phyloP scores from a whole-genome alignment of 1,284 basidiomycete species.

The Xerocomus amazonicus region DNA sequence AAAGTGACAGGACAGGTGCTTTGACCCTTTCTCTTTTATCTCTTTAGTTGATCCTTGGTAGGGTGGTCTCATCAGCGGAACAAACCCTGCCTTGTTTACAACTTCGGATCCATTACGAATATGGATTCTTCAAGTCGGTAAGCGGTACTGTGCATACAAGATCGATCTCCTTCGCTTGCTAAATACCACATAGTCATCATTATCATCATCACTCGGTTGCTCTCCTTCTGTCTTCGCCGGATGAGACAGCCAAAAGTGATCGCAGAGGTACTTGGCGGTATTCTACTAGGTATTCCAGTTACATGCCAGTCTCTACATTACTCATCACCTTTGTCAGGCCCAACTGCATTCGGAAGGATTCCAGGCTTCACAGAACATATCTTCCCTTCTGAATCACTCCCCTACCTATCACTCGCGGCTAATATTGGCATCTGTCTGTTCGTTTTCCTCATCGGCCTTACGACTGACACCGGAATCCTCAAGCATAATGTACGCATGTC shows the following conservation, averaged over 20 bases:
- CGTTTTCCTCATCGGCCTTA: slow-evolving; percentile 86
- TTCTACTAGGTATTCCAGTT: slow-evolving; percentile 47
- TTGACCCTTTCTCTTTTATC: not conserved
- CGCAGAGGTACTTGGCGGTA: slow-evolving; percentile 73
- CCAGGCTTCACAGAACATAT: slow-evolving; percentile 45
- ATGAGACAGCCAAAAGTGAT: slow-evolving; percentile 71
- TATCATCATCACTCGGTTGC: slow-evolving; percentile 59
- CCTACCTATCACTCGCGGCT: slow-evolving; percentile 77
- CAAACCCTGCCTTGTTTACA: slow-evolving; percentile 53
- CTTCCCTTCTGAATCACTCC: slow-evolving; percentile 70
- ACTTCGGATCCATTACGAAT: slow-evolving; percentile 58
- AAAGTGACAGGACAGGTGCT: slow-evolving; percentile 20
- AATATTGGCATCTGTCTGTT: slow-evolving; percentile 89
- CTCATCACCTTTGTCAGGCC: slow-evolving; percentile 36
- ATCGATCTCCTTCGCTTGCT: not conserved
- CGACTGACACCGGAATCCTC: slow-evolving; percentile 79
- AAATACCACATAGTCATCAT: slow-evolving; percentile 45
- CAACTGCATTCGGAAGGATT: slow-evolving; percentile 49
- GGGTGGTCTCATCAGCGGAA: slow-evolving; percentile 50
- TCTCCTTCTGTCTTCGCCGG: slow-evolving; percentile 53
- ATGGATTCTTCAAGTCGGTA: slow-evolving; percentile 69
- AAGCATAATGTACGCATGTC: slow-evolving; percentile 72
- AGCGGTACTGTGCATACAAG: slow-evolving; percentile 14
- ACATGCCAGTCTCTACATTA: not conserved
- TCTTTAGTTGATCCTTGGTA: slow-evolving; percentile 19